Evolutionary conservation across 768 basidiomycete species (phyloP), one percentile per base, ranked within the genome.

Genomic region (Lactifluus volemus): DNA sequence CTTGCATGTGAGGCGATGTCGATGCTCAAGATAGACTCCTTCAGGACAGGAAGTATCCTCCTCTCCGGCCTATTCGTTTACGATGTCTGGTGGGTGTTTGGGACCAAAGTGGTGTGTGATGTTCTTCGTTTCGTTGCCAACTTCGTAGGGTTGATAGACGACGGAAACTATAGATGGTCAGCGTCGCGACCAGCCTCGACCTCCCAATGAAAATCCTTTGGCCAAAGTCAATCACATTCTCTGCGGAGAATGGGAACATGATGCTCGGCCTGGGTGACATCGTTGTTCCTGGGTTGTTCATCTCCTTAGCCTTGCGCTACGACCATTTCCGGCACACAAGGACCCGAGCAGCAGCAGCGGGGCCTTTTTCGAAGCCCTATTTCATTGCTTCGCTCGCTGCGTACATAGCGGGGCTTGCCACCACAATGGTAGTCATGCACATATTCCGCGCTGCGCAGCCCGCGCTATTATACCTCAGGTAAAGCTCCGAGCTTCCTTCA

Each of bases 31-130:
- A 73, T 98, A 36, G 96, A 98, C 72, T 89, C 89, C 9, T 96
- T 98, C 78, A 73, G 79, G 68, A 97, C 96, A 15, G 96, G 93
- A 7, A 79, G 80, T 44, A 82, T 92, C 61, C 79, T 98, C 3
- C 77, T 99, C 5, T 80, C 81, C 3, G 93, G 91, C 5, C 76
- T 99, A 25, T 92, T 98, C 74, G 49, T 97, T 45, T 98, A 98
- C 70, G 96, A 98, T 70, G 82, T 97, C 44, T 96, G 86, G 81
- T 97, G 91, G 91, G 92, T 95, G 2, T 95, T 94, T 70, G 89
- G 89, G 19, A 89, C 88, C 0, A 81, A 85, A 68, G 89, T 92
- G 73, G 89, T 89, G 71, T 70, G 88, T 76, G 2, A 39, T n/a
- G 10, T n/a, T 15, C 7, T 14, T 63, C 52, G 19, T 52, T 47